A percentile compares a stretch with the other conserved stretches of the same genome.
Conservation (phyloP, 257 asterid species). For the Thymus mandschuricus region DNA sequence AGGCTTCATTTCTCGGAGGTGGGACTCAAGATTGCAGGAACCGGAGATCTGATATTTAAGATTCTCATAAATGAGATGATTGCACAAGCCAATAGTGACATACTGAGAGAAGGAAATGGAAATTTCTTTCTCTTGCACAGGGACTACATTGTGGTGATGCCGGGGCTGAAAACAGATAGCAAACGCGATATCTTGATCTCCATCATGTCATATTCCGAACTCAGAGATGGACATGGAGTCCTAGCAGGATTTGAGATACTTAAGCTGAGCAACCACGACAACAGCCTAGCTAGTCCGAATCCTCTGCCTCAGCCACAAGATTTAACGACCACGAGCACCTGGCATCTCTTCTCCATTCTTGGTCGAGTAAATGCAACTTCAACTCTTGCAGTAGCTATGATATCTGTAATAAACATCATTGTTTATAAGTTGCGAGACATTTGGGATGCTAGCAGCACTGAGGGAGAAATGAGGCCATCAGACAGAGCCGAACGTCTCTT, state of each 20-base stretch:
- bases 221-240: conserved; percentile 32
- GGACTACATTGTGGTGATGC: conserved; percentile 45
- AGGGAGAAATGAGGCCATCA: conserved; percentile 36
- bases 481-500: conserved; percentile 37
- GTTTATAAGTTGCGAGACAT: conserved; percentile 36
- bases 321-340: conserved; percentile 13
- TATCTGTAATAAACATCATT: conserved; percentile 35
- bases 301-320: conserved; percentile 20
- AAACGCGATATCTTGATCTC: conserved; percentile 42
- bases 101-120: conserved; percentile 35
- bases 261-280: conserved; percentile 63
- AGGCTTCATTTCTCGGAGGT: conserved; percentile 56
- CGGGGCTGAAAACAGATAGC: conserved; percentile 48
- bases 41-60: conserved; percentile 24
- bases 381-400: conserved; percentile 28
- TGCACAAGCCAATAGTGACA: conserved; percentile 36
- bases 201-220: conserved; percentile 34
- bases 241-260: conserved; percentile 55
- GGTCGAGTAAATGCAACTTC: conserved; percentile 36
- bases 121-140: conserved; percentile 33
- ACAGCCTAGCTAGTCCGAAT: conserved; percentile 50
- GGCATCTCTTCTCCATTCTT: conserved; percentile 1
- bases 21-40: conserved; percentile 28
- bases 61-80: conserved; percentile 45
- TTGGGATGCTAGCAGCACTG: conserved; percentile 27